phyloP scores from a whole-genome alignment of 129 eudicot genomes.

The Rutidosis leptorrhynchoides region DNA sequence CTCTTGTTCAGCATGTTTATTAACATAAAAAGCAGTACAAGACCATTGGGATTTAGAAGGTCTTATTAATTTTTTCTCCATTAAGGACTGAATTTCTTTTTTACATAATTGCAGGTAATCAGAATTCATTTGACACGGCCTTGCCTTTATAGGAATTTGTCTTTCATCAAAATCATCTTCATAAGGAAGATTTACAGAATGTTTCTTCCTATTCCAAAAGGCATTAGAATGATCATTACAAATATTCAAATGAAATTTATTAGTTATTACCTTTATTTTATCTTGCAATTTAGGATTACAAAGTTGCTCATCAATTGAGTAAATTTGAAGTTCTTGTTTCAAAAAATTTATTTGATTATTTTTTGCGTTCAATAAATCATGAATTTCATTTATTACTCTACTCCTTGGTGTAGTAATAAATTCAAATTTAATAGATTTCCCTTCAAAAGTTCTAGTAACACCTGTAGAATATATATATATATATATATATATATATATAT shows the following conservation, averaged over 20 bases:
- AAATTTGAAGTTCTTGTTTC: background rate
- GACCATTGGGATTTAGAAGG: conserved; percentile 4
- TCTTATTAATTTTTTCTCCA: background rate
- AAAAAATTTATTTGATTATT: background rate
- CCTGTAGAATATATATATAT: background rate
- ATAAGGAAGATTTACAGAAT: background rate
- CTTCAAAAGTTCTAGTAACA: background rate
- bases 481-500: too few species aligned
- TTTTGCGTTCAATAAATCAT: background rate
- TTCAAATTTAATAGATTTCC: background rate
- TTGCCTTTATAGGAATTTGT: too few species aligned
- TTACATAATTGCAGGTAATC: background rate
- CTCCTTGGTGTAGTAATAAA: background rate
- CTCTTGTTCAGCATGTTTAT: conserved; percentile 1
- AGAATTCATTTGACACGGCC: background rate
- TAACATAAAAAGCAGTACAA: conserved; percentile 7
- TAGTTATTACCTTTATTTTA: background rate
- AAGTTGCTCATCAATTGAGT: background rate
- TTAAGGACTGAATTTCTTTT: background rate
- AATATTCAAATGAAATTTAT: background rate
- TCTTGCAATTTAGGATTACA: background rate
- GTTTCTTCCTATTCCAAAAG: background rate
- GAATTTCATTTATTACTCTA: background rate
- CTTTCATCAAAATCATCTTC: background rate
- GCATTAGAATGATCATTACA: background rate